Percentiles rank a stretch among this genome's conserved stretches.
phyloP scores from a whole-genome alignment of 352 stramenopile genomes.

The Blastocystis sp. region DNA sequence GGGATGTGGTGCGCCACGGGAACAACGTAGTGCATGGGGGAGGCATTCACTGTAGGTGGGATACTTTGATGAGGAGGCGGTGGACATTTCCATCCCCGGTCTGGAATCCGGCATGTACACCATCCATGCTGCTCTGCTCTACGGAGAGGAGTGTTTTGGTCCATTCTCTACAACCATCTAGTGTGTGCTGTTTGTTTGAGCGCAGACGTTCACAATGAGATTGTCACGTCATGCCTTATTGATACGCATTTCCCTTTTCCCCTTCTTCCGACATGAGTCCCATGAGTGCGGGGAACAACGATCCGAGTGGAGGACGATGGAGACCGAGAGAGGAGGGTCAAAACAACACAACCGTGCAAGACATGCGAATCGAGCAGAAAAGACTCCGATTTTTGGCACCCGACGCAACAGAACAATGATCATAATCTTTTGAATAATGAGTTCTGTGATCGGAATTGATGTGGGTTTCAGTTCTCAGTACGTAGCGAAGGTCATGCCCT shows the following conservation, averaged over 20 bases:
- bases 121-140: slow-evolving; percentile 1
- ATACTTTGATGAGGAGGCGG: slow-evolving; percentile 7
- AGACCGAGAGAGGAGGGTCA: background rate
- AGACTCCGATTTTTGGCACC: background rate
- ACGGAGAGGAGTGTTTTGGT: slow-evolving; percentile 29
- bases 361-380: background rate
- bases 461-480: slow-evolving; percentile 50
- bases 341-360: slow-evolving; percentile 18
- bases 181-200: no score
- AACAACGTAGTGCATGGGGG: background rate
- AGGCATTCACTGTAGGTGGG: background rate
- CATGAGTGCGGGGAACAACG: no score
- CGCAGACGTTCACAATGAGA: no score
- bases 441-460: slow-evolving; percentile 49
- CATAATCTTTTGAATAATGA: slow-evolving; percentile 63
- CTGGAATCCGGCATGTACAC: background rate
- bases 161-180: background rate
- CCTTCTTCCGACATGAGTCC: no score
- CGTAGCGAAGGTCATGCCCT: background rate
- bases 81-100: background rate
- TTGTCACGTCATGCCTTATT: no score
- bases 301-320: no score
- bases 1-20: slow-evolving; percentile 12
- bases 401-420: slow-evolving; percentile 21
- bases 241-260: no score